A percentile compares a stretch with the other conserved stretches of the same genome.
Evolutionary conservation across 31 red algal species (phyloP).

Genomic region (Asparagopsis taxiformis): DNA sequence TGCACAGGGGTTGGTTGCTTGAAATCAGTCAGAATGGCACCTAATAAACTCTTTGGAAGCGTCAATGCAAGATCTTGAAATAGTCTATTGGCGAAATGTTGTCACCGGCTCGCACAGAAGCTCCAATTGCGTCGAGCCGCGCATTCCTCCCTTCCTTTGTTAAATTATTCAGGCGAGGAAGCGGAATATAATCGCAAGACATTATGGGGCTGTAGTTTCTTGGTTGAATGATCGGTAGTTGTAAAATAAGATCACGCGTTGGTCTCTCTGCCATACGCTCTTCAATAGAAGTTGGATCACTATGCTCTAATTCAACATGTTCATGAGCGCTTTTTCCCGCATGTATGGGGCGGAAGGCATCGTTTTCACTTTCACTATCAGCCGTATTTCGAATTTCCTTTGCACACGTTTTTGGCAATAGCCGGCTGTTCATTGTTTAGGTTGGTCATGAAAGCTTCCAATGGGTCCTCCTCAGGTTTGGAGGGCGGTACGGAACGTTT

Average conservation of each 20-base stretch:
- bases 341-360: slow-evolving; percentile 1
- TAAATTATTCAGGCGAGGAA: not conserved
- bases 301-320: not conserved
- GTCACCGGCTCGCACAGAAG: not conserved
- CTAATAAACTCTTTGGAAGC: slow-evolving; percentile 24
- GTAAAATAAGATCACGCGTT: slow-evolving; percentile 7
- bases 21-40: slow-evolving; percentile 14
- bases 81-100: slow-evolving; percentile 2
- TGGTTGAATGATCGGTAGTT: not conserved
- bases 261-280: not conserved
- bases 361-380: slow-evolving; percentile 1
- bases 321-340: not conserved
- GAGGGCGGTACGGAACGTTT: not conserved
- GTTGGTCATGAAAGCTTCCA: slow-evolving; percentile 20
- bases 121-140: not conserved
- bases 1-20: slow-evolving; percentile 70
- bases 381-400: not conserved
- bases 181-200: not conserved
- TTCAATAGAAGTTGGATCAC: not conserved
- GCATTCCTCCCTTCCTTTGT: not conserved
- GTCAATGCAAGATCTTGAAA: slow-evolving; percentile 39
- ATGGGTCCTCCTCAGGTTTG: slow-evolving; percentile 13
- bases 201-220: not conserved
- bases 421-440: not conserved
- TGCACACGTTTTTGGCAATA: not conserved